Evolutionary conservation across 179 eudicot species (phyloP).

Genomic region (Corrigiola litoralis): DNA sequence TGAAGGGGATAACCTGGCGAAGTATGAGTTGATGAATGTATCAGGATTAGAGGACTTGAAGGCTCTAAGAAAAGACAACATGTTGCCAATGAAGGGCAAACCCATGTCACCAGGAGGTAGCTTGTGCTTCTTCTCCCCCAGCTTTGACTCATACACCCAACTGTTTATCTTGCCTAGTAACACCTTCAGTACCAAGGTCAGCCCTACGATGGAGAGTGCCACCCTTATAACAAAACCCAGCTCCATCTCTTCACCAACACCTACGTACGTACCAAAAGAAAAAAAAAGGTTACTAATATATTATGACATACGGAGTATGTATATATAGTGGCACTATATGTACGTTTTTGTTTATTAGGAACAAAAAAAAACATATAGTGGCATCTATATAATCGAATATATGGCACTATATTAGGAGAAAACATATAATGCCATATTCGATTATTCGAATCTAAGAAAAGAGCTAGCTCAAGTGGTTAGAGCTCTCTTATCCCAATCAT

Average conservation of each 20-base stretch:
- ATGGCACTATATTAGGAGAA: no score
- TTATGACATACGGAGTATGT: no score
- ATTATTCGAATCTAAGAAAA: no score
- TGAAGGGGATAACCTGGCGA: conserved; percentile 39
- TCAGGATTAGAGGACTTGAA: conserved; percentile 77
- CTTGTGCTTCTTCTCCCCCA: conserved; percentile 41
- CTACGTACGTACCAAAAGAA: background rate
- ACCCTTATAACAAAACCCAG: conserved; percentile 1
- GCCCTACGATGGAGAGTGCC: background rate
- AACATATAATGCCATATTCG: no score
- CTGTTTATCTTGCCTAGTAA: conserved; percentile 33
- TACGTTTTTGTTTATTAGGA: no score
- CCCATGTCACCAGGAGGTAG: conserved; percentile 86
- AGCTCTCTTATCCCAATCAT: no score
- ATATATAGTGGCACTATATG: no score
- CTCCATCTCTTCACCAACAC: conserved; percentile 14
- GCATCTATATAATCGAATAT: no score
- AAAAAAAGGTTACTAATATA: background rate
- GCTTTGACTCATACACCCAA: conserved; percentile 48
- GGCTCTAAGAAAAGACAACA: conserved; percentile 77
- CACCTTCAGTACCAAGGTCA: conserved; percentile 5
- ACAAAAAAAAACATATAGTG: no score
- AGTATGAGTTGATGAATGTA: conserved; percentile 47
- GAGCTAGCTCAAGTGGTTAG: no score
- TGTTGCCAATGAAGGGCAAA: conserved; percentile 76